These are phyloP conservation scores for Scedosporium boydii DNA, from an alignment of 2,329 filamentous ascomycete genomes.

Conservation along the genomic window DNA sequence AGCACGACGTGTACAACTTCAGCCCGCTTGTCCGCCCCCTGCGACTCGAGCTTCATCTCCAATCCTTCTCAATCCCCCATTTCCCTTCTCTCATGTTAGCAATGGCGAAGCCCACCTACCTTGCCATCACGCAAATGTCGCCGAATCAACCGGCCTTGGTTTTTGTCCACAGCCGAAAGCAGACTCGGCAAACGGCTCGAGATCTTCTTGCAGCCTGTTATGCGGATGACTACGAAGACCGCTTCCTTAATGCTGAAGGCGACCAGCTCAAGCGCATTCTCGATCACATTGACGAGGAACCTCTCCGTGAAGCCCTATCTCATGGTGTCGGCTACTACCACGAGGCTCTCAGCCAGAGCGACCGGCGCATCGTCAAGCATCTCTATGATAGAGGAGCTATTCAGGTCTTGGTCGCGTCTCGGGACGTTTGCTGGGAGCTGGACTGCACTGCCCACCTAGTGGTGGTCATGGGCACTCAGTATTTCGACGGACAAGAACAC, in stretches of 20 bases:
- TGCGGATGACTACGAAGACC: slow-evolving; percentile 83
- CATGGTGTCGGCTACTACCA: slow-evolving; percentile 98
- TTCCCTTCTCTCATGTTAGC: slow-evolving; percentile 97
- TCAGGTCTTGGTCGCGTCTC: slow-evolving; percentile 65
- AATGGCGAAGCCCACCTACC: slow-evolving; percentile 91
- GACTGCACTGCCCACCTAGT: slow-evolving; percentile 82
- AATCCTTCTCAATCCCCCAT: slow-evolving; percentile 91
- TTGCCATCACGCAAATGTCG: slow-evolving; percentile 80
- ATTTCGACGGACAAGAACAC: slow-evolving; percentile 92
- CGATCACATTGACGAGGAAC: slow-evolving; percentile 73
- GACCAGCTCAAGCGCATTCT: slow-evolving; percentile 77
- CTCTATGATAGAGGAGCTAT: slow-evolving; percentile 84
- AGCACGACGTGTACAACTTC: slow-evolving; percentile 98
- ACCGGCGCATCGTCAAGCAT: slow-evolving; percentile 90
- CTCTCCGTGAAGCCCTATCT: slow-evolving; percentile 77
- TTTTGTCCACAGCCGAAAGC: slow-evolving; percentile 89
- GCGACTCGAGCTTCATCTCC: slow-evolving; percentile 85
- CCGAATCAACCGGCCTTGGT: slow-evolving; percentile 81
- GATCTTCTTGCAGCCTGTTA: slow-evolving; percentile 83
- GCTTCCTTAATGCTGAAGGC: slow-evolving; percentile 78
- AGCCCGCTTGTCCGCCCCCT: slow-evolving; percentile 84
- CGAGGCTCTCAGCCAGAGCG: slow-evolving; percentile 77
- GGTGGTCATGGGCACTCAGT: slow-evolving; percentile 95
- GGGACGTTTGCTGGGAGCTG: slow-evolving; percentile 95
- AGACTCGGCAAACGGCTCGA: slow-evolving; percentile 76